A percentile compares a stretch with the other conserved stretches of the same genome.
phyloP scores from a whole-genome alignment of 805 yeast species.

The Tetrapisispora nanseiensis region DNA sequence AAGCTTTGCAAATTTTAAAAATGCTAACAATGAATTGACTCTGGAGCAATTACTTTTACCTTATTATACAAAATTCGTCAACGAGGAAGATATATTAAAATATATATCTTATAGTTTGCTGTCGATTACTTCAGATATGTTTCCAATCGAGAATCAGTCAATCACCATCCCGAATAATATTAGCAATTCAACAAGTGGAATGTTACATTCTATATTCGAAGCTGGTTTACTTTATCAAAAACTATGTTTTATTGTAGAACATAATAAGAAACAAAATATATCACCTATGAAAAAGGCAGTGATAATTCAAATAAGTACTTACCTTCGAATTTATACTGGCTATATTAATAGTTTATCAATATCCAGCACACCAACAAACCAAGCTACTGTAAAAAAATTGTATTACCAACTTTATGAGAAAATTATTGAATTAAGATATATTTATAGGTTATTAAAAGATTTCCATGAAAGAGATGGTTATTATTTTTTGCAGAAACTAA shows the following conservation, averaged over 20 bases:
- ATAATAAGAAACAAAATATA: conserved; percentile 20
- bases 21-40: conserved; percentile 8
- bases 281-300: conserved; percentile 60
- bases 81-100: conserved; percentile 36
- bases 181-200: conserved; percentile 46
- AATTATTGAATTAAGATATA: conserved; percentile 47
- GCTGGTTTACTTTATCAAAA: conserved; percentile 57
- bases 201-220: conserved; percentile 52
- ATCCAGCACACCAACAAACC: conserved; percentile 16
- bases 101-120: conserved; percentile 44
- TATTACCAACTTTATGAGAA: conserved; percentile 38
- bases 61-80: conserved; percentile 28
- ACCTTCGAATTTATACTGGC: conserved; percentile 35
- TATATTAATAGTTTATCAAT: conserved; percentile 38
- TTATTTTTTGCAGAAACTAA: conserved; percentile 45
- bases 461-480: conserved; percentile 33
- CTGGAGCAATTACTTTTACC: conserved; percentile 17
- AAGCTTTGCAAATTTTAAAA: conserved; percentile 6
- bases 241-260: conserved; percentile 30
- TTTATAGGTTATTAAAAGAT: conserved; percentile 36
- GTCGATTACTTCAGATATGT: conserved; percentile 53
- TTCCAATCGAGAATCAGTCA: conserved; percentile 34
- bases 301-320: conserved; percentile 35
- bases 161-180: conserved; percentile 42
- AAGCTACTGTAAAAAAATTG: conserved; percentile 22